Percentiles rank a stretch among this genome's conserved stretches.
Evolutionary conservation across 768 basidiomycete species (phyloP).

Genomic region (Chiua virens): DNA sequence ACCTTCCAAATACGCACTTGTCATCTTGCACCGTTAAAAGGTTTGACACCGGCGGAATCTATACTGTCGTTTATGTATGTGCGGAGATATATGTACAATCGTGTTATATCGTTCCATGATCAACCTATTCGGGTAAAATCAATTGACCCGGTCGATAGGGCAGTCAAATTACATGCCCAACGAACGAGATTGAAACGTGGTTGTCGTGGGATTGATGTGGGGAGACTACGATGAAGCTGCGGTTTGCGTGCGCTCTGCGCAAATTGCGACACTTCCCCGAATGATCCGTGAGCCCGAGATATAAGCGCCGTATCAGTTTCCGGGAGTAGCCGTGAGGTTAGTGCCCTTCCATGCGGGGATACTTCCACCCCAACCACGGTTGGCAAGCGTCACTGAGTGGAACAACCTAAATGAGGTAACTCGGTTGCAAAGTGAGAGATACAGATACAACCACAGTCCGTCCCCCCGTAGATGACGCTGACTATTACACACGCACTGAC

Average conservation of each 20-base stretch:
- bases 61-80: slow-evolving; percentile 63
- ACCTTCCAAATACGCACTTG: background rate
- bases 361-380: slow-evolving; percentile 66
- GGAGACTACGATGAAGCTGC: slow-evolving; percentile 44
- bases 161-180: too few relatives aligned
- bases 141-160: too few relatives aligned
- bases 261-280: slow-evolving; percentile 32
- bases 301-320: slow-evolving; percentile 46
- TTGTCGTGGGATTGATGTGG: slow-evolving; percentile 49
- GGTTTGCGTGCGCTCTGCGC: background rate
- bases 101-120: slow-evolving; percentile 57
- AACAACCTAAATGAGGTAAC: slow-evolving; percentile 46
- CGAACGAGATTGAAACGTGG: too few relatives aligned
- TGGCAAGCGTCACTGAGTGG: slow-evolving; percentile 58
- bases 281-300: slow-evolving; percentile 57
- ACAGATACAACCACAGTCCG: slow-evolving; percentile 49
- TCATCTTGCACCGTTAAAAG: slow-evolving; percentile 37
- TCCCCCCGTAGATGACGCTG: slow-evolving; percentile 60
- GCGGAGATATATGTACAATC: slow-evolving; percentile 50
- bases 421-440: too few relatives aligned
- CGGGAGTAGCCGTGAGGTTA: slow-evolving; percentile 42
- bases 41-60: slow-evolving; percentile 48
- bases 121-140: slow-evolving; percentile 29
- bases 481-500: slow-evolving; percentile 60
- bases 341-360: slow-evolving; percentile 66